A percentile compares a stretch with the other conserved stretches of the same genome.
phyloP scores from a whole-genome alignment of 2,329 filamentous ascomycete species.

The Curvularia sp. region DNA sequence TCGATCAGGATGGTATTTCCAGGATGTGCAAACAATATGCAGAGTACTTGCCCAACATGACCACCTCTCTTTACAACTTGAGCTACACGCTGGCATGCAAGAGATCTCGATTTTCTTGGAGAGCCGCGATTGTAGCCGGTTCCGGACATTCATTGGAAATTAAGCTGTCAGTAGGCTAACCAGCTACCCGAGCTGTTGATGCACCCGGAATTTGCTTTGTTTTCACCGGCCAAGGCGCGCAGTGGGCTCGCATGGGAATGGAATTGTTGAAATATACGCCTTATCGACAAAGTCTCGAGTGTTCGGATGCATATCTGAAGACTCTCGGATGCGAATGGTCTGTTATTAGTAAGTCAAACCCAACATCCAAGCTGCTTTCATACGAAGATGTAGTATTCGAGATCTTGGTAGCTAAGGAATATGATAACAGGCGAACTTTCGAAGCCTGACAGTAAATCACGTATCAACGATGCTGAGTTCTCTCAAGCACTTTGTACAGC shows the following conservation, averaged over 20 bases:
- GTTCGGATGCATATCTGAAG: not conserved
- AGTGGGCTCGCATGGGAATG: not conserved
- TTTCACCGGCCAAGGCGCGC: not conserved
- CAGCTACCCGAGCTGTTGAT: not conserved
- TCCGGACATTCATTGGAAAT: not conserved
- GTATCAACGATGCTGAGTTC: conserved; percentile 1
- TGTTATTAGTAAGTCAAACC: not conserved
- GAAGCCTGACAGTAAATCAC: not conserved
- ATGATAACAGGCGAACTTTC: not conserved
- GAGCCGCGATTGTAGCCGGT: not conserved
- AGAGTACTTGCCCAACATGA: not conserved
- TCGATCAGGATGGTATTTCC: not conserved
- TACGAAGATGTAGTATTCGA: not conserved
- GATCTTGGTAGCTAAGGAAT: not conserved
- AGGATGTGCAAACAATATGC: not conserved
- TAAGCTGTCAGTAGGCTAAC: not conserved
- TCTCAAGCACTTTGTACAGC: conserved; percentile 25
- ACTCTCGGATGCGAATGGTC: not conserved
- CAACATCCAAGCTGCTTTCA: not conserved
- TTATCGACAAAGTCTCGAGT: not conserved
- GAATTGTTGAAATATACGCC: not conserved
- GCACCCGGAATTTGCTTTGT: not conserved
- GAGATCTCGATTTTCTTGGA: not conserved
- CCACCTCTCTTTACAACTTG: not conserved
- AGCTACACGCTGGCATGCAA: not conserved